Base-by-base conservation (phyloP, 805 yeast species). In the Candida krabiensis region DNA sequence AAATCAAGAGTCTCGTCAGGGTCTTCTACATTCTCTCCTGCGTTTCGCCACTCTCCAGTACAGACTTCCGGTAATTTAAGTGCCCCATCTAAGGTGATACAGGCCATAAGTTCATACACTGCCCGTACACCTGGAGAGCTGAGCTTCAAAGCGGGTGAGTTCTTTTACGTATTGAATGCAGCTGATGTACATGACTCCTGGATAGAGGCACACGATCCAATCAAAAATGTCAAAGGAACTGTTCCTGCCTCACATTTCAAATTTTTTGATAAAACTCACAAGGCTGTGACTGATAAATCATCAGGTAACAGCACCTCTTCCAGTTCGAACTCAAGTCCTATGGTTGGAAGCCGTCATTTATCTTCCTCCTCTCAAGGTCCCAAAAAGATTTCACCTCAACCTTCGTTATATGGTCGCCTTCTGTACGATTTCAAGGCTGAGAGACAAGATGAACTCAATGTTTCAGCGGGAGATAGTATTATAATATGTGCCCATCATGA, bases 401-500 rank as follows among this genome's bases (percentile, higher is more conserved):
- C 63, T 2, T 56, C 61, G 3, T 65, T 91, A 18, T 91, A 90
- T 58, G 98, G 96, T 2, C 76, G 86, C 37, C 88, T 89, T 5
- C 67, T 89, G 36, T 93, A 82, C 59, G 95, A 87, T 53, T 93
- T 93, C 63, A 73, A 70, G 44, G 97, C 98, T 5, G 89, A 85
- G 52, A 61, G 80, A 36, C 71, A 72, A 5, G 99, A 95, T 65
- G 99, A 93, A 63, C 72, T 93, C 47, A 83, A 83, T 46, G 87
- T 91, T 3, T 56, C 63, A 19, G 86, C 86, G 1, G 97, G 97
- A 26, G 99, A 93, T 53, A 83, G 86, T 52, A 75, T 93, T 45
- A 86, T 90, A 21, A 79, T 95, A 9, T 91, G 96, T 64, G 99
- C 99, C 2, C 97, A 91, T 63, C 95, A 91, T 57, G 89, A 88